phyloP scores from a whole-genome alignment of 148 eudicot species.

The Tetragonia tetragonoides region DNA sequence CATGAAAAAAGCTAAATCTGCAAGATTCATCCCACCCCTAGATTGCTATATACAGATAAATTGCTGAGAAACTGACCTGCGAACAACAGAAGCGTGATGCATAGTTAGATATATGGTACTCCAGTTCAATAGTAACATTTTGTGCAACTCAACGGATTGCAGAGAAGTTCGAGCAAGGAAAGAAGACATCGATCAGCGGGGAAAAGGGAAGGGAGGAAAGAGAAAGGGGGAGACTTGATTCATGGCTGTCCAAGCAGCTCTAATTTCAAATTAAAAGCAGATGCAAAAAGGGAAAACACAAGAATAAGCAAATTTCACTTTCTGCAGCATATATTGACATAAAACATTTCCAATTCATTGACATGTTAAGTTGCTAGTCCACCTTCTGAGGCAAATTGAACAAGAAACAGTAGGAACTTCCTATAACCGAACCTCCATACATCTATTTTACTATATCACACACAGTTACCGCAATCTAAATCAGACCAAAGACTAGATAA shows the following conservation, averaged over 20 bases:
- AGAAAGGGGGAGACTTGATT: neutral
- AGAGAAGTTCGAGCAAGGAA: too few relatives aligned
- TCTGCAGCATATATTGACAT: too few relatives aligned
- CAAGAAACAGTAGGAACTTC: too few relatives aligned
- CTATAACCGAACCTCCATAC: too few relatives aligned
- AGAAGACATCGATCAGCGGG: neutral
- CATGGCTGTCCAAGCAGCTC: neutral
- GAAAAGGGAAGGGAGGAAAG: neutral
- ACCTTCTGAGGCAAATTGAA: too few relatives aligned
- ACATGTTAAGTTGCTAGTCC: too few relatives aligned
- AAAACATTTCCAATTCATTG: too few relatives aligned
- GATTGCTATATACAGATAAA: constrained; percentile 33
- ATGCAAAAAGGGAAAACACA: too few relatives aligned
- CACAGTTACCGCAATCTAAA: neutral
- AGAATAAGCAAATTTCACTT: too few relatives aligned
- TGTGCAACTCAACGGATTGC: neutral
- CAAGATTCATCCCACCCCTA: constrained; percentile 21
- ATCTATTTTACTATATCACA: neutral
- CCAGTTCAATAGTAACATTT: neutral
- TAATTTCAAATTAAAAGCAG: neutral
- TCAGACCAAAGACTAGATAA: neutral
- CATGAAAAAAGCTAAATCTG: constrained; percentile 11
- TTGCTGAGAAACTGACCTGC: constrained; percentile 27
- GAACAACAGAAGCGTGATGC: neutral
- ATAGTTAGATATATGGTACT: neutral